Evolutionary conservation across 148 eudicot genomes (phyloP).

Genomic region (Vaccinium corymbosum): DNA sequence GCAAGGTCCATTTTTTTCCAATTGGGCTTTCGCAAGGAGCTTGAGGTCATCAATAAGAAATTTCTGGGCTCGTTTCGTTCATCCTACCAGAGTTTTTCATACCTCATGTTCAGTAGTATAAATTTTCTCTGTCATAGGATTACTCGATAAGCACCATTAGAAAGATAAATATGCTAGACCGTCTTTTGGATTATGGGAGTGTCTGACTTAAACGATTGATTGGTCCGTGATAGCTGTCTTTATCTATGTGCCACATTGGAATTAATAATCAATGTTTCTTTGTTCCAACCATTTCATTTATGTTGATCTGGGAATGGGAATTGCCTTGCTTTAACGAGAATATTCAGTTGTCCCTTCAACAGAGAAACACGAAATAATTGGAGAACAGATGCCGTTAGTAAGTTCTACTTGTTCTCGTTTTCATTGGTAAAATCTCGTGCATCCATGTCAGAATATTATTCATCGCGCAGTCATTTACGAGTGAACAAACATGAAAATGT

Average conservation of each 20-base stretch:
- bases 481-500: not conserved
- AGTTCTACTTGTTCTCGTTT: not conserved
- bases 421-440: not conserved
- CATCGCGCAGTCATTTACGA: not conserved
- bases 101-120: not conserved
- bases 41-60: not conserved
- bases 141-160: too few relatives aligned
- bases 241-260: too few relatives aligned
- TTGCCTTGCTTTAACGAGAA: not conserved
- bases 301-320: too few relatives aligned
- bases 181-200: too few relatives aligned
- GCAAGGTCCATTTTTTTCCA: not conserved
- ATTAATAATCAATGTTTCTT: too few relatives aligned
- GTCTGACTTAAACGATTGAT: too few relatives aligned
- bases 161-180: too few relatives aligned
- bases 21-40: not conserved
- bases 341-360: not conserved
- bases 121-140: too few relatives aligned
- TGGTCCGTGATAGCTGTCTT: too few relatives aligned
- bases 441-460: not conserved
- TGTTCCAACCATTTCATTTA: too few relatives aligned
- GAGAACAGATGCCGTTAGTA: not conserved
- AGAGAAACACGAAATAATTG: not conserved
- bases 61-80: not conserved
- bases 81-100: not conserved